Base-by-base conservation (phyloP, 768 basidiomycete genomes). In the Dioszegia aurantiaca region DNA sequence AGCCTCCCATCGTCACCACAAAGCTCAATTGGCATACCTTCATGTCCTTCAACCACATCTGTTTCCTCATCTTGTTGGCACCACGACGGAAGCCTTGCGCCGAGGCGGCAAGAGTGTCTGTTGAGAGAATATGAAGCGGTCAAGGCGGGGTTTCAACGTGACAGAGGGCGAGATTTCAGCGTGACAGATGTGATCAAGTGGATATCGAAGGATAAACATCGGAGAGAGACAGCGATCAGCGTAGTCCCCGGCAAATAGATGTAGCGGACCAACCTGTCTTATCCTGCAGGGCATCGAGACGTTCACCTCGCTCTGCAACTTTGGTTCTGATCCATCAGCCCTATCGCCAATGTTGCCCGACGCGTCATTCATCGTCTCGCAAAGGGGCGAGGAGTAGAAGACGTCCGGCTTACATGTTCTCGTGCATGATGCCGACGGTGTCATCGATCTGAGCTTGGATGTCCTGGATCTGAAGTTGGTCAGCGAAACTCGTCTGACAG, bases 51-150 rank as follows among this genome's bases (percentile, higher is more conserved):
- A 63, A 73, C 75, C 77, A 78, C 78, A 79, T 78, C 72, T 92
- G 90, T 84, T 98, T 99, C 77, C 95, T 86, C 53, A 99, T 95
- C 60, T 90, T 83, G 80, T 97, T 97, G 52, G 95, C 95, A 65
- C 95, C 93, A 64, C 91, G 84, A 62, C 92, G 86, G 85, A 99
- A 99, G 26, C 92, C 91, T 80, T 99, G 94, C n/a, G 95, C 95
- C 24, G 92, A 95, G 40, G 94, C 89, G 28, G 95, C 94, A 56
- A 99, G 84, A 74, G 87, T 95, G 79, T 99, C 95, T 95, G 67
- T 14, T 17, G 46, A 17, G 24, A 24, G 46, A 17, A 33, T n/a
- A n/a, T n/a, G n/a, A n/a, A n/a, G n/a, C n/a, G n/a, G n/a, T n/a
- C n/a, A n/a, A n/a, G n/a, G n/a, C n/a, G n/a, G n/a, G n/a, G n/a